Base-by-base conservation (phyloP, 768 basidiomycete species). In the Lactarius hengduanensis region DNA sequence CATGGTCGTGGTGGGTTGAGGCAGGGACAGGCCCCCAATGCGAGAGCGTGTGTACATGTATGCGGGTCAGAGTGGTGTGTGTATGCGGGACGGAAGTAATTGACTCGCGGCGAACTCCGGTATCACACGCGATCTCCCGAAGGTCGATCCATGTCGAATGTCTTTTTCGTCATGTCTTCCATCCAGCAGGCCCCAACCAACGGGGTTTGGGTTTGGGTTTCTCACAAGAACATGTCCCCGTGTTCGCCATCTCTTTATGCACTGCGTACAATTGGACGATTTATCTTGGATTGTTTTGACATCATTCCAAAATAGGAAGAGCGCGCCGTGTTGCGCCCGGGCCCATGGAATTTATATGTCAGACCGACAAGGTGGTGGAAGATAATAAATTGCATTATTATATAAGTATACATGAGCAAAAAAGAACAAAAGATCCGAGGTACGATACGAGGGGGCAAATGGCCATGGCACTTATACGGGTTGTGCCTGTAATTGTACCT, bases 401-500 rank as follows among this genome's bases (percentile, higher is more conserved):
- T 65, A 36, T 28, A 40, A 38, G 16, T 26, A 57, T 41, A 16
- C n/a, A 60, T 15, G 15, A 30, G 63, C 22, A 67, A 63, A 67
- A 67, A 47, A 28, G 43, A 63, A 67, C 62, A 67, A 67, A 63
- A 67, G 66, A 67, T 32, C 57, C 41, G 32, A 53, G 16, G 32
- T 32, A 58, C 57, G 60, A 57, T 56, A 47, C 30, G 55, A 15
- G 22, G 36, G 9, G 57, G 45, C 57, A 55, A 38, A 28, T 57
- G 30, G 55, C 20, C 32, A 57, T 57, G 57, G 50, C 9, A n/a
- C 10, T 13, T n/a, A 13, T 18, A 38, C 56, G 22, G 16, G 36
- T n/a, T 60, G 32, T 43, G 50, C 50, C n/a, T 38, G 41, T 60
- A n/a, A 54, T 38, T 38, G 64, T 65, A 55, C 64, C 64, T 65